These are phyloP conservation scores for Pinus taeda DNA, from an alignment of 75 land plant genomes.

Conservation along the genomic window DNA sequence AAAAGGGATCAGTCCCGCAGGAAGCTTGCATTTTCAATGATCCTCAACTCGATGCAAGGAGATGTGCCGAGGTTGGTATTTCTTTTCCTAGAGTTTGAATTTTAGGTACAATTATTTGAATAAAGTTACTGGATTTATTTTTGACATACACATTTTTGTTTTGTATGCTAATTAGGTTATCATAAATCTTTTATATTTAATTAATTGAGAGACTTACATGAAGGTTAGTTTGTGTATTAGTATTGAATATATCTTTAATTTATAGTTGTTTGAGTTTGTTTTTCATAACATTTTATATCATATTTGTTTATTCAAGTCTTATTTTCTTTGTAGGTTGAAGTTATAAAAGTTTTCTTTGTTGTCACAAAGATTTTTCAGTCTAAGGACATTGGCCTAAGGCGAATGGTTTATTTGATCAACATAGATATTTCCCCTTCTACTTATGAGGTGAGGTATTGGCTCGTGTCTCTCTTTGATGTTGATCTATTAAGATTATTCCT, in stretches of 20 bases:
- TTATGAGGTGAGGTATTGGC: conserved; percentile 62
- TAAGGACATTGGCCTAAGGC: conserved; percentile 80
- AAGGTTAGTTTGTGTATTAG: conserved; percentile 44
- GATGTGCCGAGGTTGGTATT: conserved; percentile 81
- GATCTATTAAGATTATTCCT: neutral
- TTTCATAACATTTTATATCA: too few relatives aligned
- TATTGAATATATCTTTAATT: neutral
- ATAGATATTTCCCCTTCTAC: conserved; percentile 92
- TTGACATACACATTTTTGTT: neutral
- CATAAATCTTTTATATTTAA: conserved; percentile 85
- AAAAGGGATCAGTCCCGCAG: conserved; percentile 93
- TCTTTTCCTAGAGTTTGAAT: neutral
- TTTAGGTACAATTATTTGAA: neutral
- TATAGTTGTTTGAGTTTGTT: neutral
- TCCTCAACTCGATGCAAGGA: conserved; percentile 86
- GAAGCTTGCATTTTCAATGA: conserved; percentile 98
- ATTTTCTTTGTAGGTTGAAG: conserved; percentile 58
- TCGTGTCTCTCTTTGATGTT: neutral
- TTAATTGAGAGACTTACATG: conserved; percentile 90
- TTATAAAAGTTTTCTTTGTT: conserved; percentile 93
- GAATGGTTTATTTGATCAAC: conserved; percentile 97
- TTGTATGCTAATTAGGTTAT: conserved; percentile 63
- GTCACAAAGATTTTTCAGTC: conserved; percentile 97
- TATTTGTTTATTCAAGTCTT: neutral
- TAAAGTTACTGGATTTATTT: neutral